Base-by-base conservation (phyloP, 2,329 filamentous ascomycete genomes). In the Lomentospora prolificans region DNA sequence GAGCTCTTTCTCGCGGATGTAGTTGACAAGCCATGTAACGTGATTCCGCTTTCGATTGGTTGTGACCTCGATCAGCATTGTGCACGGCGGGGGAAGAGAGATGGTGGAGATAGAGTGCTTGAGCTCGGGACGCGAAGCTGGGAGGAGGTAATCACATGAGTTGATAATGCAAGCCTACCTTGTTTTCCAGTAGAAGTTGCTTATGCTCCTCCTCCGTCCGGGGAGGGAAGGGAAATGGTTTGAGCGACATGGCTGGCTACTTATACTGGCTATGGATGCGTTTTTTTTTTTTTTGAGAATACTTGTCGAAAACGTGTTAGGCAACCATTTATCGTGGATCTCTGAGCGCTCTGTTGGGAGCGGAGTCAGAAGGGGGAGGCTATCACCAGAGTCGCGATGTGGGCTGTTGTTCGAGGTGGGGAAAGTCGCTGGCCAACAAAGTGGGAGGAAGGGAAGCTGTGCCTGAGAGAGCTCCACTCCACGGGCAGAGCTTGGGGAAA, bases 1-100 rank as follows among this genome's bases (percentile, higher is more conserved):
- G 75, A 44, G 74, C 71, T 51, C 70, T 63, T 55, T 75, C 70
- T 55, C 53, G 53, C 41, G 53, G 7, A 80, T 76, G 57, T 79
- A 75, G 41, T 67, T 60, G 58, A 79, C 69, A 57, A 82, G 74
- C 80, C 80, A 84, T 57, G 70, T 67, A 17, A 82, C 70, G 64
- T 84, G 80, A 57, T 75, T 76, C 50, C 66, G 65, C 77, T 79
- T 67, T 8, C 57, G 62, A 63, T 58, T 24, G 44, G 39, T 19
- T 24, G 14, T 10, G 14, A 31, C 25, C 8, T 48, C 25, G 39
- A 55, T 55, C n/a, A 55, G 53, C 53, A 55, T 55, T 27, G 22
- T 30, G 36, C 22, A 41, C 10, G 10, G 1, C 12, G 48, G 14
- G 2, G 39, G 39, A 17, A 3, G 19, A 9, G n/a, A 27, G 53